A percentile compares a stretch with the other conserved stretches of the same genome.
Conservation (phyloP, 2,329 filamentous ascomycete genomes). For the Fonsecaea monophora region DNA sequence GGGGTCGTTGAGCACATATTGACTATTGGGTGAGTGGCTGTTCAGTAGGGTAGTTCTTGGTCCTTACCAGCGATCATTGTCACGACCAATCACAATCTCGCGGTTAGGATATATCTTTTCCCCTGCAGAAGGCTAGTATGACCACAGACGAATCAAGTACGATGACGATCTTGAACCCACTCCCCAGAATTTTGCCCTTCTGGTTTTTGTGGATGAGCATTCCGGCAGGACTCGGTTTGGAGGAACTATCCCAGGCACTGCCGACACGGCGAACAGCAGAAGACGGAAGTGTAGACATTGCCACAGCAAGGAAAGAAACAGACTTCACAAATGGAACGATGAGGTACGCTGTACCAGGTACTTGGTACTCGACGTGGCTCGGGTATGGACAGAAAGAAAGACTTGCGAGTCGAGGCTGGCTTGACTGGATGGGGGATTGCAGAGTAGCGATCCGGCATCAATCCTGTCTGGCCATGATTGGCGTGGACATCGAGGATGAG, state of each 20-base stretch:
- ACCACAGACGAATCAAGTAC: conserved; percentile 6
- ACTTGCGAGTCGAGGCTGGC: neutral
- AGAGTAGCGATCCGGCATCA: neutral
- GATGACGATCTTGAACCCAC: conserved; percentile 26
- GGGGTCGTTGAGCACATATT: conserved; percentile 46
- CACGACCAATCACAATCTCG: conserved; percentile 49
- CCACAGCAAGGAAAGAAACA: neutral
- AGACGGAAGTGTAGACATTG: conserved; percentile 21
- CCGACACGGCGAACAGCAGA: conserved; percentile 28
- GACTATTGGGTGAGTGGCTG: conserved; percentile 41
- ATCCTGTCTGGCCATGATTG: neutral
- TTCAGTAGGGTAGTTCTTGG: conserved; percentile 12
- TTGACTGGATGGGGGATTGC: neutral
- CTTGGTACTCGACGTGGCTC: neutral
- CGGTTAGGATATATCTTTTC: conserved; percentile 43
- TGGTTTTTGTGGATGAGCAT: conserved; percentile 28
- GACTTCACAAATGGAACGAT: neutral
- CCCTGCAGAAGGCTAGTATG: conserved; percentile 36
- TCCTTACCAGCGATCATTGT: conserved; percentile 45
- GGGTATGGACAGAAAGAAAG: neutral
- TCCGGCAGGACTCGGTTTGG: conserved; percentile 26
- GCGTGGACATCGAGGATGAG: neutral
- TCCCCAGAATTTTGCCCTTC: conserved; percentile 28
- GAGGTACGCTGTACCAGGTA: neutral
- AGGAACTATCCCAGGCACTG: conserved; percentile 16